Evolutionary conservation across 805 yeast genomes (phyloP), one percentile per base, ranked within the genome.

Genomic region (Yarrowia sp.): DNA sequence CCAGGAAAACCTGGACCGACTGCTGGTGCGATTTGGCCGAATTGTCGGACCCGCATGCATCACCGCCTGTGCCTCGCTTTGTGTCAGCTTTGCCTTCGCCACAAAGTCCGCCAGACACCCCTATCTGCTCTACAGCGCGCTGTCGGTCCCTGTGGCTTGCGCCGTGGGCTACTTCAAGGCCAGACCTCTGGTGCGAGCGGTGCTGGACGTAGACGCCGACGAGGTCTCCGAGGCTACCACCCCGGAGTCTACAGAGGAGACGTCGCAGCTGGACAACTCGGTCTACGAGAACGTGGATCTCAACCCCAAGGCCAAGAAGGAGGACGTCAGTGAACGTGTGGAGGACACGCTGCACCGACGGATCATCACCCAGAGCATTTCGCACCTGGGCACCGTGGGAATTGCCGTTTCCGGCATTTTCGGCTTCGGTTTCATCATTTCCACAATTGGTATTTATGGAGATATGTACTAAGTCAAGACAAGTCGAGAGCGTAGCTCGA

Each of bases 61-160:
- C 30, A 43, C 72, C 14, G 73, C 74, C 9, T 68, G 71, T 19
- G 68, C 68, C n/a, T 60, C 75, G n/a, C 70, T 76, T 49, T 33
- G 70, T 8, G 66, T 70, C 14, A 73, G 78, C 17, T 77, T 70
- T 67, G 39, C 72, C 42, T 67, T 70, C 34, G 71, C 78, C 53
- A 68, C 72, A 9, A 70, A 73, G 39, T 55, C 69, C 19, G 76
- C 73, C 53, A 70, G 73, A 61, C 79, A 77, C 71, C 79, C 79
- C 13, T 77, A 77, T 67, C 72, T 77, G 69, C 68, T 77, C 34
- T 77, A 77, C 70, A 71, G 74, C 19, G 78, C 76, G 9, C 68
- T 75, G 17, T 73, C 78, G 12, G 73, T 76, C 34, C 78, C 78
- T 7, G 33, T 71, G 36, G 66, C 55, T 12, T 34, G 46, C 44